phyloP scores from a whole-genome alignment of 129 eudicot species.

The Arctium minus region DNA sequence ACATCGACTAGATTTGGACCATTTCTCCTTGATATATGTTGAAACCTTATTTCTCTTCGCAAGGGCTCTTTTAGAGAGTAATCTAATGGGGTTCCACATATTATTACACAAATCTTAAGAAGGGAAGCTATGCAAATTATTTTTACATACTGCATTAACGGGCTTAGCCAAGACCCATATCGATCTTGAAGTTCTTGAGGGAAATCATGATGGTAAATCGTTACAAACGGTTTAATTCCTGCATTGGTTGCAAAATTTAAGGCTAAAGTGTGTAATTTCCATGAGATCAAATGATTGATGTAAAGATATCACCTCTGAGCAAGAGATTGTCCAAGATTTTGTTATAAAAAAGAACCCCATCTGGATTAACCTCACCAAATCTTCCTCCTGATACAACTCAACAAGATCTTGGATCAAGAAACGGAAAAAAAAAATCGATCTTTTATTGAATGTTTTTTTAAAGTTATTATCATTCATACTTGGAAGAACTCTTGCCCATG shows the following conservation, averaged over 20 bases:
- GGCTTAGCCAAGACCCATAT: conserved; percentile 80
- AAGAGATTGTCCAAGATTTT: conserved; percentile 57
- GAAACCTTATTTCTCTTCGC: neutral
- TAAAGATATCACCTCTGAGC: conserved; percentile 41
- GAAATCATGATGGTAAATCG: conserved; percentile 64
- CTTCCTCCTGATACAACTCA: conserved; percentile 60
- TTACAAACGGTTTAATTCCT: conserved; percentile 85
- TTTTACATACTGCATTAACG: conserved; percentile 61
- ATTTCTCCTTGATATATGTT: neutral
- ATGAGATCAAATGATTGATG: neutral
- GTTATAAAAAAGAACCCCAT: conserved; percentile 60
- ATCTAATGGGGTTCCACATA: too few relatives aligned
- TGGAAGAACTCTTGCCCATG: conserved; percentile 84
- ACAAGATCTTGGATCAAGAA: conserved; percentile 1
- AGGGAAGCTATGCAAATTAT: neutral
- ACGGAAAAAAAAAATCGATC: neutral
- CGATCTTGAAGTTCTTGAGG: conserved; percentile 84
- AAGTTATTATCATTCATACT: conserved; percentile 38
- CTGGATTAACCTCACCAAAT: conserved; percentile 60
- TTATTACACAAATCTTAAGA: neutral
- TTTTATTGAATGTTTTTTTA: neutral
- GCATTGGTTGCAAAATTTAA: conserved; percentile 4
- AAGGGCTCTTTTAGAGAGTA: too few relatives aligned
- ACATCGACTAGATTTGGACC: neutral
- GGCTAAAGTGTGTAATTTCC: neutral